Conservation (phyloP, 306 rosid species). For the Begonia fuchsioides region DNA sequence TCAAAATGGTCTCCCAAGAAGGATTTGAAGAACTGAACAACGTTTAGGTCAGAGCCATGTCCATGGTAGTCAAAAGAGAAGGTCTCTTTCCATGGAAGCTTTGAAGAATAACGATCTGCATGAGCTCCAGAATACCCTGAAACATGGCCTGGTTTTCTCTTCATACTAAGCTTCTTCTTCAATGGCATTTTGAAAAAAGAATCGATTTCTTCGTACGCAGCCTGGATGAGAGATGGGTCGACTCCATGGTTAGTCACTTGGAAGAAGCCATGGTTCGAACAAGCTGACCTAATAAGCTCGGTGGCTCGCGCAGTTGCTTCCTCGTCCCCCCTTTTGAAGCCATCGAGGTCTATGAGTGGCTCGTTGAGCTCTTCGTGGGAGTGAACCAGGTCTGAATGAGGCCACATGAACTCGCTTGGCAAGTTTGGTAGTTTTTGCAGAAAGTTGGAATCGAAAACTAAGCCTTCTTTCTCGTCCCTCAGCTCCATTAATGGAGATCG, state of each 20-base stretch:
- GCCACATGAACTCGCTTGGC: conserved; percentile 41
- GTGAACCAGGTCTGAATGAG: conserved; percentile 16
- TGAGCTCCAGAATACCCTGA: conserved; percentile 50
- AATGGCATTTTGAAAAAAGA: conserved; percentile 35
- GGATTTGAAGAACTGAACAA: conserved; percentile 39
- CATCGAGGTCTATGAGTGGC: conserved; percentile 31
- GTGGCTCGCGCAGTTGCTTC: conserved; percentile 18
- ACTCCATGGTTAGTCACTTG: conserved; percentile 54
- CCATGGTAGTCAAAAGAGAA: conserved; percentile 23
- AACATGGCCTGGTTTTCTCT: conserved; percentile 13
- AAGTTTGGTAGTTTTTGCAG: conserved; percentile 17
- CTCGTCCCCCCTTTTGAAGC: conserved; percentile 21
- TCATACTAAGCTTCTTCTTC: conserved; percentile 17
- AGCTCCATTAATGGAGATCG: conserved; percentile 3
- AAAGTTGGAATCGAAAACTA: conserved; percentile 14
- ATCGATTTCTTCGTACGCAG: conserved; percentile 21
- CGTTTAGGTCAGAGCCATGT: not conserved
- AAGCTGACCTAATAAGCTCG: conserved; percentile 29
- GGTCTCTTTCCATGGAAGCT: conserved; percentile 61
- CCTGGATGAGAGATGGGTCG: conserved; percentile 23
- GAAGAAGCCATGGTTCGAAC: conserved; percentile 52
- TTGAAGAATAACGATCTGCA: conserved; percentile 29
- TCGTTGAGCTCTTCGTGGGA: conserved; percentile 24
- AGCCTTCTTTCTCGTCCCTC: conserved; percentile 11
- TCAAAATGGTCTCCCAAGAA: conserved; percentile 37